Base-by-base conservation (phyloP, 2,329 filamentous ascomycete genomes). In the Sporothrix brasiliensis region DNA sequence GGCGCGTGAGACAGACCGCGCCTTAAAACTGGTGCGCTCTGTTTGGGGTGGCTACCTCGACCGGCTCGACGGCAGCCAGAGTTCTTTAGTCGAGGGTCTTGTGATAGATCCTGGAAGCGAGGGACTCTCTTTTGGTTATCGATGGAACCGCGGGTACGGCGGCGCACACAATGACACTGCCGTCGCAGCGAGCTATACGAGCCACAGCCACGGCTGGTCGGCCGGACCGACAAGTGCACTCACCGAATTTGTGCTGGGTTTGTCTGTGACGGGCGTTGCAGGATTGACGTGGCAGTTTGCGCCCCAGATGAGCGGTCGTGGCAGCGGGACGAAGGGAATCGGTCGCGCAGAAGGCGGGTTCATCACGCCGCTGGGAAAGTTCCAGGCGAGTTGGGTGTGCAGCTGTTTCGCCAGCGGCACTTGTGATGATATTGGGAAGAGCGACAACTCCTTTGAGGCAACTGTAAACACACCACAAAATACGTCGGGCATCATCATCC, bases 31-130 rank as follows among this genome's bases (percentile, higher is more conserved):
- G 19, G 84, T 89, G 44, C 83, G 86, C 6, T 79, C 79, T 10
- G 81, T 80, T 65, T 89, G 87, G 87, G 87, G 87, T 13, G 88
- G 86, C 85, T 89, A 89, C 73, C 77, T 87, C 19, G 80, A 83
- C 71, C 83, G 88, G 71, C 81, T 83, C 0, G 84, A 86, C 73
- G 86, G 86, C n/a, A 88, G 87, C 0, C 80, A 83, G 70, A 85
- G 82, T 54, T 89, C 88, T 0, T 82, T 86, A 24, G 82, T 88
- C 34, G 88, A 89, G 76, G 87, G 87, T 0, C 89, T 87, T 71
- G 79, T 86, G 1, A 77, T 76, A 0, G 47, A 11, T 19, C 27
- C 19, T 27, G 49, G 19, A 7, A 24, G 19, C 44, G 82, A 89
- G 72, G 86, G 86, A 3, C 54, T 30, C 14, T 83, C 80, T 0